These are phyloP conservation scores for Tilletia indica DNA, from an alignment of 1,284 basidiomycete genomes.

Conservation along the genomic window DNA sequence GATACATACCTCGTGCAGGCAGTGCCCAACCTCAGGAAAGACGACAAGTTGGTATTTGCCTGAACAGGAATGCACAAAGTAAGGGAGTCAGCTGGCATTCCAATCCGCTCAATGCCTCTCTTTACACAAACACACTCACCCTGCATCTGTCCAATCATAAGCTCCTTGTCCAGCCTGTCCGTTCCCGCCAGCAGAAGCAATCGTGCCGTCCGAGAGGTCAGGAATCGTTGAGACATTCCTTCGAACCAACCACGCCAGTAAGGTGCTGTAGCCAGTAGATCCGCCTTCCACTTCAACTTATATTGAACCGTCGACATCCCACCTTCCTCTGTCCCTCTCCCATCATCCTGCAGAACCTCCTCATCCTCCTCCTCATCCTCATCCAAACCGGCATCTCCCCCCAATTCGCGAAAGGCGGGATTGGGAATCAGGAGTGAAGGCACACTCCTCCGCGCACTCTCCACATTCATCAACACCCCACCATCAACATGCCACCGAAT, in stretches of 20 bases:
- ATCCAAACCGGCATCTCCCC: neutral
- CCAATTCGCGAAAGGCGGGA: slow-evolving; percentile 21
- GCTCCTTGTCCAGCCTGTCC: slow-evolving; percentile 83
- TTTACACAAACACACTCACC: slow-evolving; percentile 25
- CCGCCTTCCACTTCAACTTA: slow-evolving; percentile 72
- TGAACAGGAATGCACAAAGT: neutral
- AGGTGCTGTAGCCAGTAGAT: slow-evolving; percentile 77
- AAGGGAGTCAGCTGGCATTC: too few species aligned
- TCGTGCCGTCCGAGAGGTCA: slow-evolving; percentile 73
- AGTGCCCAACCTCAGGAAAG: slow-evolving; percentile 81
- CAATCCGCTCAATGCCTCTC: too few species aligned
- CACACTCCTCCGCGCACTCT: slow-evolving; percentile 51
- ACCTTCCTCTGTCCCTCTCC: neutral
- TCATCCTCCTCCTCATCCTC: slow-evolving; percentile 19
- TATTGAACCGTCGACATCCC: neutral
- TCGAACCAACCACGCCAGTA: slow-evolving; percentile 95
- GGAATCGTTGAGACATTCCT: slow-evolving; percentile 75
- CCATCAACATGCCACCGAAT: slow-evolving; percentile 84
- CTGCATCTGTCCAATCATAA: slow-evolving; percentile 97
- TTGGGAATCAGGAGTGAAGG: slow-evolving; percentile 42
- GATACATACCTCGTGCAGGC: slow-evolving; percentile 77
- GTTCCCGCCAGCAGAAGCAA: slow-evolving; percentile 86
- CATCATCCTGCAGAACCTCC: slow-evolving; percentile 28
- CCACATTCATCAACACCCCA: slow-evolving; percentile 45
- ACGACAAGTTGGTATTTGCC: slow-evolving; percentile 95